Base-by-base conservation (phyloP, 257 asterid genomes). In the Solanum chilense region DNA sequence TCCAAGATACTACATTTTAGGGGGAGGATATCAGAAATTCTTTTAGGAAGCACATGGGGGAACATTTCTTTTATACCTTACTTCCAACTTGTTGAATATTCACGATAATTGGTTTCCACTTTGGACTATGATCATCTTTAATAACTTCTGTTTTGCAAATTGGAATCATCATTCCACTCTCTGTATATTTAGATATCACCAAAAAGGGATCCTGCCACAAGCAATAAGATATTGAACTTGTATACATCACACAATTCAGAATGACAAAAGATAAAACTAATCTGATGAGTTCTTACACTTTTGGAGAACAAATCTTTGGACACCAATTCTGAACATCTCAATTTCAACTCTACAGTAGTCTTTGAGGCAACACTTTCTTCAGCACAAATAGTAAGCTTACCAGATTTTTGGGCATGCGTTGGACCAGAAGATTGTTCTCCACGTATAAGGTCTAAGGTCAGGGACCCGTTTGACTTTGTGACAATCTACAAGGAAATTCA, bases 61-160 rank as follows among this genome's bases (percentile, higher is more conserved):
- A 81, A 49, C 45, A 81, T 81, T 81, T 81, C 31, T 47, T 80
- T 87, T 75, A 87, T 94, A 97, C 99, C 99, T 96, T 97, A 95
- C 98, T 93, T 86, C 99, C 99, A 89, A 93, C 91, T 94, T 95
- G 99, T 92, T 97, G 98, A 89, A 96, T 90, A 80, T 94, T 94
- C 92, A 97, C 77, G 77, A 60, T 90, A 86, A 95, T 64, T 78
- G 93, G 97, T 88, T 96, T 93, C 99, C 99, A 97, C 82, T 86
- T 94, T 29, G 99, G 99, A 83, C 86, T 91, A 74, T 93, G 96
- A 41, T 97, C 95, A 87, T 97, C 94, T 91, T 93, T 93, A 90
- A 97, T 84, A 91, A 95, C 98, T 91, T 97, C 99, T 85, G 99
- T 97, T 93, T 97, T 97, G 96, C 97, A 93, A 89, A 97, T 89